phyloP scores from a whole-genome alignment of 495 filamentous ascomycete genomes.

The Hyphodiscus hymeniophilus region DNA sequence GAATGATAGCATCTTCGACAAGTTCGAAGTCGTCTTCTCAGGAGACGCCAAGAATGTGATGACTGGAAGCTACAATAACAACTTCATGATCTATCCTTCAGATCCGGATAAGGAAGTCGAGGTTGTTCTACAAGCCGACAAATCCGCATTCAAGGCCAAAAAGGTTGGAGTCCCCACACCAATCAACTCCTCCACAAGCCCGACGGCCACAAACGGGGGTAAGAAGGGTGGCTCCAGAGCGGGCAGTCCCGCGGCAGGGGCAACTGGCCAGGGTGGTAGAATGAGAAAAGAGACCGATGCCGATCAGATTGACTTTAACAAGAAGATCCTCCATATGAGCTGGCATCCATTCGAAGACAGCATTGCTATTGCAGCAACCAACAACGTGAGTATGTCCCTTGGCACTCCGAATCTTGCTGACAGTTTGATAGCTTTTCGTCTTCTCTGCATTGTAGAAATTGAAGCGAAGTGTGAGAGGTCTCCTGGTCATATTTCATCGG shows the following conservation, averaged over 20 bases:
- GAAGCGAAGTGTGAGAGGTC: conserved; percentile 8
- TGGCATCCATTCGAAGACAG: conserved; percentile 99
- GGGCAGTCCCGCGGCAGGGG: conserved; percentile 77
- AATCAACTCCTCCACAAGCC: conserved; percentile 72
- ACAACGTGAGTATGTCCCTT: conserved; percentile 70
- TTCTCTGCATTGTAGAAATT: conserved; percentile 83
- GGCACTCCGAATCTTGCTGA: conserved; percentile 3
- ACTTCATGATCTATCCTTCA: conserved; percentile 99
- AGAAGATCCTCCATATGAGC: conserved; percentile 99
- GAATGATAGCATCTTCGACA: conserved; percentile 99
- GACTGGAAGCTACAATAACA: conserved; percentile 99
- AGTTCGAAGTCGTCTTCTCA: conserved; percentile 98
- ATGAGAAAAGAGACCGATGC: conserved; percentile 99
- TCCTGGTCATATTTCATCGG: conserved; percentile 20
- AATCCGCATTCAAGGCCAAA: conserved; percentile 99
- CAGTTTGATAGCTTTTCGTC: conserved; percentile 72
- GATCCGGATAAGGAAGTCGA: conserved; percentile 94
- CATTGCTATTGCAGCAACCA: conserved; percentile 98
- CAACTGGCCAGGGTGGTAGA: conserved; percentile 69
- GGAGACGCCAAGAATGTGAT: conserved; percentile 98
- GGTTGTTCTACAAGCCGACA: conserved; percentile 95
- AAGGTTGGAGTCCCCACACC: conserved; percentile 97
- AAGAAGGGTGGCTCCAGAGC: conserved; percentile 81
- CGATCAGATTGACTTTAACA: conserved; percentile 99
- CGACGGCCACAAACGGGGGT: conserved; percentile 52